Percentiles rank a stretch among this genome's conserved stretches.
phyloP scores from a whole-genome alignment of 495 filamentous ascomycete species.

The Trichoderma asperelloides region DNA sequence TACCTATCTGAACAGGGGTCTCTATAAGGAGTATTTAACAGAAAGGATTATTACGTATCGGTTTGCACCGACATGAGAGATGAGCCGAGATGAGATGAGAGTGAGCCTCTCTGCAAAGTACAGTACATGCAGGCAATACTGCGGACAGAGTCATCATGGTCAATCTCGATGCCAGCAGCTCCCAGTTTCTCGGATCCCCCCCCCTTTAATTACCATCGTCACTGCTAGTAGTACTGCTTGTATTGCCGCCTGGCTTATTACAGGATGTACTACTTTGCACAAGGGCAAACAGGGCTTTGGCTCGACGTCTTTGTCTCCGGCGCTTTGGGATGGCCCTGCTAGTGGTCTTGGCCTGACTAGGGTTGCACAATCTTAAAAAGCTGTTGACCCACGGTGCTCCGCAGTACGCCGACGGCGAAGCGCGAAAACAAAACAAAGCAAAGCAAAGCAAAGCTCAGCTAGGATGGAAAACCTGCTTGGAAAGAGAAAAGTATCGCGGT shows the following conservation, averaged over 20 bases:
- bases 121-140: background rate
- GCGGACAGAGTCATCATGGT: background rate
- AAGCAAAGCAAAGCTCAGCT: background rate
- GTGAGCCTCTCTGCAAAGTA: background rate
- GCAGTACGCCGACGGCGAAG: conserved; percentile 1
- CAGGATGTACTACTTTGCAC: too few relatives aligned
- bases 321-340: conserved; percentile 5
- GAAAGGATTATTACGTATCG: too few relatives aligned
- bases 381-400: conserved; percentile 2
- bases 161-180: background rate
- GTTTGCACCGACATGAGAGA: too few relatives aligned
- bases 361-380: background rate
- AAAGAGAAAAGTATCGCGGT: background rate
- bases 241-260: background rate
- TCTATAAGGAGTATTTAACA: too few relatives aligned
- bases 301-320: background rate
- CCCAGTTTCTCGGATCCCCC: background rate
- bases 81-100: too few relatives aligned
- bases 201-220: background rate
- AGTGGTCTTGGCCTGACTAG: background rate
- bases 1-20: too few relatives aligned
- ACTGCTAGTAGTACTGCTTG: background rate
- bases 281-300: background rate
- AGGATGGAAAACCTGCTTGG: background rate
- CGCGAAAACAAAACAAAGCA: background rate